Evolutionary conservation across 257 asterid genomes (phyloP).

Genomic region (Petunia secreta): DNA sequence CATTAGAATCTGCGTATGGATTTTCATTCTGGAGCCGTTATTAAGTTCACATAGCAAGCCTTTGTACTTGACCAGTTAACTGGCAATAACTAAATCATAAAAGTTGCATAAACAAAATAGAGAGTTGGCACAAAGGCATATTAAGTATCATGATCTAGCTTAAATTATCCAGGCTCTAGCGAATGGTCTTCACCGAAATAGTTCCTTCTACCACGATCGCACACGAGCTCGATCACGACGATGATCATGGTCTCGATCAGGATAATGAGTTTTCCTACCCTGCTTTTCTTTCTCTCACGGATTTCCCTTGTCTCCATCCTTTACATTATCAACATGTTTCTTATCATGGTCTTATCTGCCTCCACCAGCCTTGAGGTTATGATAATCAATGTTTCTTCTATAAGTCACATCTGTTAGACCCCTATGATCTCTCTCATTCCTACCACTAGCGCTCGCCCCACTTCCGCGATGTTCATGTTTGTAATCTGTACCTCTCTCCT

Average conservation of each 20-base stretch:
- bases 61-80: too few species aligned
- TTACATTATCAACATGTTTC: slow-evolving; percentile 30
- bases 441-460: slow-evolving; percentile 31
- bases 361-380: slow-evolving; percentile 38
- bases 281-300: slow-evolving; percentile 41
- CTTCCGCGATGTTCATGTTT: slow-evolving; percentile 16
- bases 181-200: slow-evolving; percentile 33
- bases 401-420: slow-evolving; percentile 25
- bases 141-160: too few species aligned
- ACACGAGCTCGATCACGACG: slow-evolving; percentile 38
- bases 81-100: too few species aligned
- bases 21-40: too few species aligned
- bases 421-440: too few species aligned
- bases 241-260: too few species aligned
- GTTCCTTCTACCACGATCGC: slow-evolving; percentile 52
- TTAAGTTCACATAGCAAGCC: too few species aligned
- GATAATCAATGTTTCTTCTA: slow-evolving; percentile 41
- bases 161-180: too few species aligned
- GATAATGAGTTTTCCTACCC: neutral
- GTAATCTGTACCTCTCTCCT: slow-evolving; percentile 30
- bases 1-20: too few species aligned
- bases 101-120: too few species aligned
- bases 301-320: slow-evolving; percentile 38
- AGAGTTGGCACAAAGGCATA: too few species aligned
- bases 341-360: slow-evolving; percentile 27